Base-by-base conservation (phyloP, 352 stramenopile species). In the Thalassiosira delicatula region DNA sequence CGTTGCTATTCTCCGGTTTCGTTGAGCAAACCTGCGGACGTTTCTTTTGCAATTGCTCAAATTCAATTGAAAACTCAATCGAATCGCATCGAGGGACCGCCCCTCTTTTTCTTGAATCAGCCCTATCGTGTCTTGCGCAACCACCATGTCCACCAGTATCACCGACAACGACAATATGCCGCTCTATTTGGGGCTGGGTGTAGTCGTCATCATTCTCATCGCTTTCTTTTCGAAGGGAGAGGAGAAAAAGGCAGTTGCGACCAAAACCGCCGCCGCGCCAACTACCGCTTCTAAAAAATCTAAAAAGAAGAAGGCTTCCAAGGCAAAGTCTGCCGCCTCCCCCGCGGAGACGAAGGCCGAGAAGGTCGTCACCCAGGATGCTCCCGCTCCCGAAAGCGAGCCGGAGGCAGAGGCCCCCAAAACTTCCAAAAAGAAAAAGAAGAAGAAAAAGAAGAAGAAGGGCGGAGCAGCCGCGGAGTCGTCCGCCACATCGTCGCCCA, bases 371-470 rank as follows among this genome's bases (percentile, higher is more conserved):
- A 46, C 30, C 27, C 32, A 63, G 40, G 65, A 61, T 27, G 44
- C 44, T 54, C 9, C 37, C 27, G 29, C 37, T 11, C 8, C 14
- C 19, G 62, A 25, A 0, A n/a, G n/a, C n/a, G 59, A 70, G 30
- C 59, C 33, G 0, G 49, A 76, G 23, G 53, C 57, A 61, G 46
- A 42, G 62, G n/a, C n/a, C n/a, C n/a, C n/a, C n/a, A n/a, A n/a
- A n/a, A n/a, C 56, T 35, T 40, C 73, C 14, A 70, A 63, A 42
- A 78, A 82, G 56, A 87, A 87, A 33, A 87, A 84, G 68, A 87
- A 87, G 54, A 81, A 86, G 66, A 42, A 56, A 33, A 83, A 80
- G 57, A 76, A 83, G 30, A 83, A 80, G 46, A 49, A 73, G 53
- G 23, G 71, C 61, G 33, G 44, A 7, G 68, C 12, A 46, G 53